Percentiles rank a stretch among this genome's conserved stretches.
phyloP scores from a whole-genome alignment of 2,329 filamentous ascomycete genomes.

The Aspergillus neoniger region DNA sequence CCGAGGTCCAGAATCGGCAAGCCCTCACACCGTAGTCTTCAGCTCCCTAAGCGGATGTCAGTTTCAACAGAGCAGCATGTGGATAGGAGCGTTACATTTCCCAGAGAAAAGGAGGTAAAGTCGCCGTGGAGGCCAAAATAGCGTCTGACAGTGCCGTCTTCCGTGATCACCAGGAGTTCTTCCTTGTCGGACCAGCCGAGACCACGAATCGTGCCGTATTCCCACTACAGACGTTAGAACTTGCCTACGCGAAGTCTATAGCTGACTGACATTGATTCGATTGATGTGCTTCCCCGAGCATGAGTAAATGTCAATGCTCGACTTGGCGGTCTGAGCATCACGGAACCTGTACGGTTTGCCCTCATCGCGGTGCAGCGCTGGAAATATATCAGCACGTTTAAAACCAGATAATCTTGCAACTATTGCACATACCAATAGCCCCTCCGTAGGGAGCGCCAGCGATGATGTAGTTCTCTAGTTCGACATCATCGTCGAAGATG shows the following conservation, averaged over 20 bases:
- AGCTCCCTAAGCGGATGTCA: constrained; percentile 57
- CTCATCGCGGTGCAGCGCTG: constrained; percentile 87
- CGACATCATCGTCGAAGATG: constrained; percentile 88
- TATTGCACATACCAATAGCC: constrained; percentile 71
- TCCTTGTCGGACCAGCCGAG: constrained; percentile 97
- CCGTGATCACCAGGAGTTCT: constrained; percentile 81
- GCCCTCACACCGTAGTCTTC: constrained; percentile 84
- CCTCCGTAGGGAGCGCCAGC: constrained; percentile 91
- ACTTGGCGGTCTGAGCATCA: constrained; percentile 69
- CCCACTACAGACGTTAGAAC: constrained; percentile 61
- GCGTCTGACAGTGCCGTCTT: constrained; percentile 86
- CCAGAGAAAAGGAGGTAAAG: constrained; percentile 90
- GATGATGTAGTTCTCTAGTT: constrained; percentile 92
- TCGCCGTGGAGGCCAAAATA: constrained; percentile 92
- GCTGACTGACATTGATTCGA: constrained; percentile 63
- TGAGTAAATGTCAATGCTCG: constrained; percentile 91
- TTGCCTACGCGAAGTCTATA: neutral
- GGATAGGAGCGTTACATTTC: constrained; percentile 58
- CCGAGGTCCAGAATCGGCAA: constrained; percentile 88
- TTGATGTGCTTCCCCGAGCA: constrained; percentile 86
- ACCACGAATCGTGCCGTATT: constrained; percentile 81
- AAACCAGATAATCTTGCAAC: neutral
- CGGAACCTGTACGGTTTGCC: constrained; percentile 78
- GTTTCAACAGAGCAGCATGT: neutral
- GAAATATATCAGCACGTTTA: constrained; percentile 14